Evolutionary conservation across 2,329 filamentous ascomycete genomes (phyloP).

Genomic region (Colletotrichum sidae): DNA sequence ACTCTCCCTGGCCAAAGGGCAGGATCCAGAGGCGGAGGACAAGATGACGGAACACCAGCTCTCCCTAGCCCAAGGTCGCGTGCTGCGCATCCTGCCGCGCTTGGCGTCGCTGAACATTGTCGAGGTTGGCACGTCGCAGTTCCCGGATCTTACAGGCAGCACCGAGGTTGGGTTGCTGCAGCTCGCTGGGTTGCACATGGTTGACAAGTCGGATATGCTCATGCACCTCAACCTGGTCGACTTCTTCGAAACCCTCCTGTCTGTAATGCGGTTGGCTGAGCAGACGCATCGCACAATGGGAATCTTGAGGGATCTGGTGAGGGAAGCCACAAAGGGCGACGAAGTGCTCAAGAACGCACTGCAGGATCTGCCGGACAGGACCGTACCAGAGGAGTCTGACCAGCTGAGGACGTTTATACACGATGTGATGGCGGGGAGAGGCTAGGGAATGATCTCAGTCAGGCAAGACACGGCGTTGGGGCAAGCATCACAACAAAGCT

Average conservation of each 20-base stretch:
- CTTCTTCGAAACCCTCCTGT: conserved; percentile 64
- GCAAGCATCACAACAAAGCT: background rate
- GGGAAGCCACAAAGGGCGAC: conserved; percentile 54
- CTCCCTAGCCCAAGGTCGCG: conserved; percentile 63
- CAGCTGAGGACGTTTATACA: conserved; percentile 58
- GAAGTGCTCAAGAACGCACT: conserved; percentile 52
- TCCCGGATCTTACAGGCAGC: conserved; percentile 46
- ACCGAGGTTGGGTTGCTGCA: conserved; percentile 57
- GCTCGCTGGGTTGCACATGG: conserved; percentile 64
- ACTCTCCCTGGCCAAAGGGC: conserved; percentile 49
- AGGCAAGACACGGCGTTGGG: conserved; percentile 17
- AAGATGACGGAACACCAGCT: conserved; percentile 50
- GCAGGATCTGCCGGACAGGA: conserved; percentile 58
- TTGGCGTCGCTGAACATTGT: conserved; percentile 60
- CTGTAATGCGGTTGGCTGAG: conserved; percentile 57
- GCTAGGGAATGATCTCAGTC: background rate
- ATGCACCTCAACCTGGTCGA: conserved; percentile 65
- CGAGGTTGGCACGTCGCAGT: conserved; percentile 51
- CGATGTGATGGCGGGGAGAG: conserved; percentile 49
- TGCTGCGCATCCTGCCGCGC: conserved; percentile 63
- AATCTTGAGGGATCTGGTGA: conserved; percentile 51
- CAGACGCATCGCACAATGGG: conserved; percentile 43
- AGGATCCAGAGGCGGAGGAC: conserved; percentile 43
- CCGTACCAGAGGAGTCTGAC: conserved; percentile 63
- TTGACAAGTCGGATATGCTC: conserved; percentile 60